A percentile compares a stretch with the other conserved stretches of the same genome.
Evolutionary conservation across 139 green algal species (phyloP).

Genomic region (Edaphochlamys debaryana): DNA sequence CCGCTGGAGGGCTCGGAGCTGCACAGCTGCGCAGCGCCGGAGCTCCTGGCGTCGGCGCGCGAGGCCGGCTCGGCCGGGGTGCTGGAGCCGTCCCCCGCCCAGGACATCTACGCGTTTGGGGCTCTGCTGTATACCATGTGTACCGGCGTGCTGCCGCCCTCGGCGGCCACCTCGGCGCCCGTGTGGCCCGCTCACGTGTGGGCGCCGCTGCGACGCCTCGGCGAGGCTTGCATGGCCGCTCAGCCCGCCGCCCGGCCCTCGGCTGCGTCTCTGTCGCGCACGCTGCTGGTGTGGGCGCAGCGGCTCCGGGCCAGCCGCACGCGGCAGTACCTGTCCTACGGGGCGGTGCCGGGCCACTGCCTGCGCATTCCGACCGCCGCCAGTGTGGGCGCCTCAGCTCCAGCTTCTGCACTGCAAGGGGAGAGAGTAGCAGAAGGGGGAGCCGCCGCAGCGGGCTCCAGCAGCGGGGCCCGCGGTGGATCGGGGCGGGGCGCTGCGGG

Average conservation of each 20-base stretch:
- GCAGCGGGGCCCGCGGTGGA: too few relatives aligned
- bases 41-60: constrained; percentile 15
- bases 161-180: not conserved
- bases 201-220: constrained; percentile 8
- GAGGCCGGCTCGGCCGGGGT: not conserved
- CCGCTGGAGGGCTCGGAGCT: not conserved
- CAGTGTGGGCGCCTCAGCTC: too few relatives aligned
- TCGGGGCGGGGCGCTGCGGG: too few relatives aligned
- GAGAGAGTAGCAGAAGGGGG: too few relatives aligned
- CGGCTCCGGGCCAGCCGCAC: too few relatives aligned
- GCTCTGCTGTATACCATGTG: constrained; percentile 16
- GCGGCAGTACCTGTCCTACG: too few relatives aligned
- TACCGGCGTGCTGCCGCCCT: not conserved
- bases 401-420: too few relatives aligned
- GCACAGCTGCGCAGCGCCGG: not conserved
- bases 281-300: constrained; percentile 12
- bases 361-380: too few relatives aligned
- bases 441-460: too few relatives aligned
- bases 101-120: constrained; percentile 26
- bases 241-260: not conserved
- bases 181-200: not conserved
- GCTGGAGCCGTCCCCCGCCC: not conserved
- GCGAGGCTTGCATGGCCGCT: not conserved
- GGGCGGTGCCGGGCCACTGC: too few relatives aligned
- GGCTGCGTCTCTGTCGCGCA: not conserved